phyloP scores from a whole-genome alignment of 2,329 filamentous ascomycete genomes.

The Calonectria honghensis region DNA sequence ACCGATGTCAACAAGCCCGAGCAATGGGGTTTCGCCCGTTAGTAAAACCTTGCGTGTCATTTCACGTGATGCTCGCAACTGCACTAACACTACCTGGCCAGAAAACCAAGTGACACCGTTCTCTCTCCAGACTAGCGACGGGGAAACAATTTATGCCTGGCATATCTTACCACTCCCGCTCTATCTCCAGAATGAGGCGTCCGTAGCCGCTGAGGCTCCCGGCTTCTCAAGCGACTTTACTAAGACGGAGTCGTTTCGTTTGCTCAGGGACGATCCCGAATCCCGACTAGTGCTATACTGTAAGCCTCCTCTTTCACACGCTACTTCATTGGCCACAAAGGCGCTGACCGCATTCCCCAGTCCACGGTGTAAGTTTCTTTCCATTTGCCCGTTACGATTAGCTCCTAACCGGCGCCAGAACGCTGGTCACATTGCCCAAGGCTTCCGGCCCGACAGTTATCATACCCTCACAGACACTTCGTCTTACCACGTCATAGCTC shows the following conservation, averaged over 20 bases:
- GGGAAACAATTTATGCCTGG: slow-evolving; percentile 89
- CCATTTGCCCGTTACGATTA: not conserved
- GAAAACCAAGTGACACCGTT: slow-evolving; percentile 94
- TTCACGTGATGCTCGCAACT: not conserved
- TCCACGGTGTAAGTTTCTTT: slow-evolving; percentile 75
- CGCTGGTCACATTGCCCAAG: slow-evolving; percentile 89
- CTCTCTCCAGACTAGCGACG: slow-evolving; percentile 82
- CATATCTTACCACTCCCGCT: slow-evolving; percentile 88
- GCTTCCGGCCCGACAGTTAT: slow-evolving; percentile 84
- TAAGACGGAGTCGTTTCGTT: slow-evolving; percentile 73
- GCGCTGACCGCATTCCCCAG: slow-evolving; percentile 59
- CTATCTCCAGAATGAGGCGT: slow-evolving; percentile 82
- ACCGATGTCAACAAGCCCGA: slow-evolving; percentile 85
- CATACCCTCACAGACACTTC: slow-evolving; percentile 84
- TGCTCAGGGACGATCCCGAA: slow-evolving; percentile 78
- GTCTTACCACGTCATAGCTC: slow-evolving; percentile 86
- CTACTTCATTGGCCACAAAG: slow-evolving; percentile 29
- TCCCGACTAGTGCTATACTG: slow-evolving; percentile 79
- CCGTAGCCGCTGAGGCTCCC: slow-evolving; percentile 71
- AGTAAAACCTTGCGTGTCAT: slow-evolving; percentile 41
- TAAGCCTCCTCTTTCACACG: slow-evolving; percentile 59
- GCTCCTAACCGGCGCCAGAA: slow-evolving; percentile 72
- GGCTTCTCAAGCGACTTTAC: slow-evolving; percentile 74
- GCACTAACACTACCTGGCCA: slow-evolving; percentile 59
- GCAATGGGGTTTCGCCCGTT: slow-evolving; percentile 90